Percentiles rank a stretch among this genome's conserved stretches.
phyloP scores from a whole-genome alignment of 1,284 basidiomycete genomes.

The Ustilago hordei region DNA sequence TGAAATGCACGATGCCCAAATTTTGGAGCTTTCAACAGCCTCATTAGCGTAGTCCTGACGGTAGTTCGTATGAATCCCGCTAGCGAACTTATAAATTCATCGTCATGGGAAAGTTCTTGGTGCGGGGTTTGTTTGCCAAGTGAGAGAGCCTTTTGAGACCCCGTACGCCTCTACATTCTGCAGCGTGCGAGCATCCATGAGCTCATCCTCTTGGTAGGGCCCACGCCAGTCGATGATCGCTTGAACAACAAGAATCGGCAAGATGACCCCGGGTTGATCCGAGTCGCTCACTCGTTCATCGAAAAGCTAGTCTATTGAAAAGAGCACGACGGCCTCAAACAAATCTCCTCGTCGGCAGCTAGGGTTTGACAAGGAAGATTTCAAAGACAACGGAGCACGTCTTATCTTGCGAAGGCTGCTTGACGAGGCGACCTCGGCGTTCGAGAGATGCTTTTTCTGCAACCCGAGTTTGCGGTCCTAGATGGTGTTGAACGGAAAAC shows the following conservation, averaged over 20 bases:
- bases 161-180: background rate
- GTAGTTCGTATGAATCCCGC: background rate
- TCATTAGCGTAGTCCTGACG: background rate
- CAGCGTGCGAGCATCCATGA: background rate
- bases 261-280: too few relatives aligned
- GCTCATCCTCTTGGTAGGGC: background rate
- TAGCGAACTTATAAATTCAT: background rate
- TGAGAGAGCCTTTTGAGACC: background rate
- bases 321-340: too few relatives aligned
- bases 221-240: background rate
- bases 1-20: constrained; percentile 23
- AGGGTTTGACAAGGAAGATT: too few relatives aligned
- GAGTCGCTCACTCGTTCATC: too few relatives aligned
- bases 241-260: too few relatives aligned
- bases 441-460: background rate
- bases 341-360: too few relatives aligned
- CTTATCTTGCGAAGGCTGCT: too few relatives aligned
- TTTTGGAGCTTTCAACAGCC: constrained; percentile 14
- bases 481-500: constrained; percentile 3
- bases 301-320: too few relatives aligned
- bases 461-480: background rate
- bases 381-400: too few relatives aligned
- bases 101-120: constrained; percentile 6
- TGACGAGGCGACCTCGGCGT: background rate
- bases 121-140: constrained; percentile 4